Percentiles rank a stretch among this genome's conserved stretches.
Conservation (phyloP, 2,329 filamentous ascomycete species). For the Tolypocladium pustulatum region DNA sequence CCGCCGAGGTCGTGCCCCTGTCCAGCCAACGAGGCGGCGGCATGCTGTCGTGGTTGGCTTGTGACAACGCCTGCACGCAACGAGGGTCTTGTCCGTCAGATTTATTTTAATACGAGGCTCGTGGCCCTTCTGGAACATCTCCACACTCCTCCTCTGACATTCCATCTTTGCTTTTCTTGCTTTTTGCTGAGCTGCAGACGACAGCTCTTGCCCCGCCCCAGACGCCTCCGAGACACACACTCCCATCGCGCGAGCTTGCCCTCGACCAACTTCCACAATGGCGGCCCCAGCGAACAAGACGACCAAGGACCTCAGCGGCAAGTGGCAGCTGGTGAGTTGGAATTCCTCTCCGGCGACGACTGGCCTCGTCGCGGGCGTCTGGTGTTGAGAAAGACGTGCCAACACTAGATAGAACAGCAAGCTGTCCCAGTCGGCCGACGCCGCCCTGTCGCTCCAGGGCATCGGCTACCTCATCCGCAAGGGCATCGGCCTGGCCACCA, state of each 20-base stretch:
- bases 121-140: not conserved
- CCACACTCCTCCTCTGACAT: not conserved
- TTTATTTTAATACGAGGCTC: not conserved
- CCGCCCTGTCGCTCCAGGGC: conserved; percentile 62
- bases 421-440: conserved; percentile 58
- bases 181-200: not conserved
- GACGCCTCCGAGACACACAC: not conserved
- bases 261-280: conserved; percentile 37
- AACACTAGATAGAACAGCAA: conserved; percentile 52
- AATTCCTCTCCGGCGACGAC: not conserved
- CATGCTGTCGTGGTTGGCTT: not conserved
- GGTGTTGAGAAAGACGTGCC: not conserved
- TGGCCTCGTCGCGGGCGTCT: not conserved
- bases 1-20: not conserved
- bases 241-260: not conserved
- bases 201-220: not conserved
- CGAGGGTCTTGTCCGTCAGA: not conserved
- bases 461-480: conserved; percentile 64
- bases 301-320: conserved; percentile 56
- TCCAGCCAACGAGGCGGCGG: not conserved
- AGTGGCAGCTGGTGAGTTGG: conserved; percentile 54
- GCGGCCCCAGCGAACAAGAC: conserved; percentile 60
- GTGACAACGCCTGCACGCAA: not conserved
- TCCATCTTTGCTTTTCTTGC: not conserved
- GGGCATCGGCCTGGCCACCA: conserved; percentile 55